Evolutionary conservation across 768 basidiomycete species (phyloP).

Genomic region (Tylopilus vinaceipallidus): DNA sequence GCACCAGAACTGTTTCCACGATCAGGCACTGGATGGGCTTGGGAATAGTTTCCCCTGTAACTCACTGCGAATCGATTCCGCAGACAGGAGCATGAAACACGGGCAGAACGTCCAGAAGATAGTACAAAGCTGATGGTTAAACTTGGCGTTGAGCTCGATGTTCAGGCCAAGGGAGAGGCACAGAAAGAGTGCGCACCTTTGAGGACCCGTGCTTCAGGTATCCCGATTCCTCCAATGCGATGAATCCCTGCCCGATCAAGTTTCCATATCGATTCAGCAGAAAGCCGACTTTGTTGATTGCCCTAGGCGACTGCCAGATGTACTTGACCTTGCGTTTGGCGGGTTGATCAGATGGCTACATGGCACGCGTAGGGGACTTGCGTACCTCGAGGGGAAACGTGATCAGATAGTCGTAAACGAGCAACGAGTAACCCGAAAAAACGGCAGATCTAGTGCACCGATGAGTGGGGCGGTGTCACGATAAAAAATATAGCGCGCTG

Average conservation of each 20-base stretch:
- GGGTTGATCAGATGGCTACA: not conserved
- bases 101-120: too few relatives aligned
- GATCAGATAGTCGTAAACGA: constrained; percentile 12
- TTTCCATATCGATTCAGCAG: constrained; percentile 20
- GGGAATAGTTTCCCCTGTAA: too few relatives aligned
- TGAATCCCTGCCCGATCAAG: constrained; percentile 11
- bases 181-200: too few relatives aligned
- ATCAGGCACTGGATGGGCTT: too few relatives aligned
- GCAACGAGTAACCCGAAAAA: constrained; percentile 6
- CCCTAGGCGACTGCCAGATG: constrained; percentile 16
- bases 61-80: too few relatives aligned
- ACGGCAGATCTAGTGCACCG: not conserved
- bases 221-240: constrained; percentile 4
- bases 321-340: constrained; percentile 6
- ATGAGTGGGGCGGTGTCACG: too few relatives aligned
- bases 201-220: not conserved
- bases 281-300: constrained; percentile 9
- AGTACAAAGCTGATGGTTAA: too few relatives aligned
- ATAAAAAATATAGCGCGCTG: not conserved
- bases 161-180: too few relatives aligned
- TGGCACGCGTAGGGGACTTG: not conserved
- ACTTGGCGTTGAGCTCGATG: too few relatives aligned
- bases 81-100: too few relatives aligned
- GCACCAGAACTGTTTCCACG: too few relatives aligned
- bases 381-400: constrained; percentile 11